Evolutionary conservation across 768 basidiomycete genomes (phyloP).

Genomic region (Tubosaeta sp.): DNA sequence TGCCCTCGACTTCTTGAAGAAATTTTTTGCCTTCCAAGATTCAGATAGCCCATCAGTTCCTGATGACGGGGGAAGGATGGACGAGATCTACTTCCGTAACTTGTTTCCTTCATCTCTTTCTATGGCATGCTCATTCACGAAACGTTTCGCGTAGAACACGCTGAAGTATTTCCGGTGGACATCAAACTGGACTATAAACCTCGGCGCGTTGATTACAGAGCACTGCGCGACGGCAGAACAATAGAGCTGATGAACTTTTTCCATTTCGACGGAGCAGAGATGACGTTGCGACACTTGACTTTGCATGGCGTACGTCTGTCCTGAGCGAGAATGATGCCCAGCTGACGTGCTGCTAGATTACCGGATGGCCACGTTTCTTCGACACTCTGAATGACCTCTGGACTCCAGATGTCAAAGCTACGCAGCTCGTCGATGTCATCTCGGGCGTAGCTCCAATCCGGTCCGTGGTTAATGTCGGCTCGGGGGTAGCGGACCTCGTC

Average conservation of each 20-base stretch:
- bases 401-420: constrained; percentile 99
- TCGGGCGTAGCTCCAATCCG: constrained; percentile 96
- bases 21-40: constrained; percentile 88
- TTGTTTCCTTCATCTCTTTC: not conserved
- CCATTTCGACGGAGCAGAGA: constrained; percentile 98
- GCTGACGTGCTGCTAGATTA: constrained; percentile 55
- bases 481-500: constrained; percentile 93
- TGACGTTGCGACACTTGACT: constrained; percentile 93
- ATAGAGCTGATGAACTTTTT: constrained; percentile 99
- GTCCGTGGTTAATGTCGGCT: constrained; percentile 95
- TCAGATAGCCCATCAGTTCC: constrained; percentile 37
- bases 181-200: constrained; percentile 98
- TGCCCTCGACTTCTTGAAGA: constrained; percentile 95
- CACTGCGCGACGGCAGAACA: constrained; percentile 83
- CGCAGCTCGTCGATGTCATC: constrained; percentile 94
- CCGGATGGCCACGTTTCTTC: constrained; percentile 87
- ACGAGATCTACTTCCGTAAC: constrained; percentile 74
- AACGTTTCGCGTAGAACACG: constrained; percentile 57
- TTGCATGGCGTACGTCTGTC: constrained; percentile 72
- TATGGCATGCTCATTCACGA: constrained; percentile 1
- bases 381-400: constrained; percentile 95
- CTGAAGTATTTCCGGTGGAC: constrained; percentile 92
- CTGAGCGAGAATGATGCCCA: not conserved
- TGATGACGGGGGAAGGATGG: constrained; percentile 31
- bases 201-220: constrained; percentile 90